Evolutionary conservation across 2,329 filamentous ascomycete genomes (phyloP).

Genomic region (Hirsutella thompsonii): DNA sequence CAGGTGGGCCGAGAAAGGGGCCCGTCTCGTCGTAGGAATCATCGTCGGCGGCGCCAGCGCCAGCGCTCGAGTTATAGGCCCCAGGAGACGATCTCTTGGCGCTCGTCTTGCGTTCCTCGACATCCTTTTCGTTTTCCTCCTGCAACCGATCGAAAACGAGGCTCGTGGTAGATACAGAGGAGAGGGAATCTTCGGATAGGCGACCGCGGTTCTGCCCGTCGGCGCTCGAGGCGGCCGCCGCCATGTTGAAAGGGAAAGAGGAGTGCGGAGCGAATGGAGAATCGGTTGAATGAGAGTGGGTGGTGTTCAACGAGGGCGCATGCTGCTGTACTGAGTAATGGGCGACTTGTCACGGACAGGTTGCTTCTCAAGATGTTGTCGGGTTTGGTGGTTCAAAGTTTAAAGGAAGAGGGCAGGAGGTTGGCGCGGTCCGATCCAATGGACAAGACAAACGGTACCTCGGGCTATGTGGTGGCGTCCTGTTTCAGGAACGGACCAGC

Average conservation of each 20-base stretch:
- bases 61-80: slow-evolving; percentile 19
- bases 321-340: too few relatives aligned
- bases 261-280: background rate
- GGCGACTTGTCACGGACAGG: too few relatives aligned
- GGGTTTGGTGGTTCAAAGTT: too few relatives aligned
- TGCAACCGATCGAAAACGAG: slow-evolving; percentile 67
- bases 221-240: background rate
- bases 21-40: slow-evolving; percentile 33
- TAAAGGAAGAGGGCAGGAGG: background rate
- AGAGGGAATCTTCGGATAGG: slow-evolving; percentile 45
- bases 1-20: slow-evolving; percentile 33
- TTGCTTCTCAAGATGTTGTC: too few relatives aligned
- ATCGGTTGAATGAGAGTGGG: too few relatives aligned
- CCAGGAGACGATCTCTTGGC: slow-evolving; percentile 7
- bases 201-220: slow-evolving; percentile 5
- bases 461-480: too few relatives aligned
- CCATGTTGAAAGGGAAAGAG: background rate
- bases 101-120: slow-evolving; percentile 7
- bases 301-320: background rate
- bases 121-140: slow-evolving; percentile 32
- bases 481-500: too few relatives aligned
- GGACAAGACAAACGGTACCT: too few relatives aligned
- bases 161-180: slow-evolving; percentile 74
- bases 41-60: slow-evolving; percentile 14
- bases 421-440: too few relatives aligned